Conservation (phyloP, 75 land plant genomes). For the Cupressus sempervirens region DNA sequence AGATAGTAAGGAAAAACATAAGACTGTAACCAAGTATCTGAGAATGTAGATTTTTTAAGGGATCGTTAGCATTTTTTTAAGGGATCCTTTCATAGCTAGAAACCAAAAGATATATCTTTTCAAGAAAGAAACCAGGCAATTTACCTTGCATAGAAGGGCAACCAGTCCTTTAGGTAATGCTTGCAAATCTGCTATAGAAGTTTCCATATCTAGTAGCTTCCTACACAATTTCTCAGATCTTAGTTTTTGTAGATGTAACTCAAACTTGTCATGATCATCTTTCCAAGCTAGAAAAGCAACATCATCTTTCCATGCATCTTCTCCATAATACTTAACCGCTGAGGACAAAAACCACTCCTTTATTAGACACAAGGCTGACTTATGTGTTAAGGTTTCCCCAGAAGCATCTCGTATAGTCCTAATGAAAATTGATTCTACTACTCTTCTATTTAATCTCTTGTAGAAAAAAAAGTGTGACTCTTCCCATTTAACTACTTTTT, state of each 20-base stretch:
- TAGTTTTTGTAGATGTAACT: slow-evolving; percentile 54
- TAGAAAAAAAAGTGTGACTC: too few species aligned
- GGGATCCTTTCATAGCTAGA: too few species aligned
- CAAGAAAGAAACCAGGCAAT: not conserved
- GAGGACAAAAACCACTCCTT: slow-evolving; percentile 68
- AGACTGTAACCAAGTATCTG: too few species aligned
- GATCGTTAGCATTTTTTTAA: too few species aligned
- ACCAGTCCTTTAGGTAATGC: slow-evolving; percentile 74
- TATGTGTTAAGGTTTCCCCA: slow-evolving; percentile 55
- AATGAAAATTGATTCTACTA: slow-evolving; percentile 59
- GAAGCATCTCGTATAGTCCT: slow-evolving; percentile 64
- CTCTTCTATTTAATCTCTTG: slow-evolving; percentile 72
- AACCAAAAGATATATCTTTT: too few species aligned
- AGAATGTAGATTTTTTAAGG: too few species aligned
- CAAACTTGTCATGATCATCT: slow-evolving; percentile 45
- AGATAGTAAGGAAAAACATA: too few species aligned
- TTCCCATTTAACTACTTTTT: slow-evolving; percentile 74
- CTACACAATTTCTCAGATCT: slow-evolving; percentile 48
- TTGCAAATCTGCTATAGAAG: slow-evolving; percentile 51
- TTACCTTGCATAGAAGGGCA: slow-evolving; percentile 71
- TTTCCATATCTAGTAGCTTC: slow-evolving; percentile 49
- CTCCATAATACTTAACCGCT: slow-evolving; percentile 8
- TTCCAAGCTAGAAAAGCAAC: slow-evolving; percentile 73
- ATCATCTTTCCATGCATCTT: slow-evolving; percentile 69
- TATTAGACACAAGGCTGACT: slow-evolving; percentile 52